A percentile compares a stretch with the other conserved stretches of the same genome.
phyloP scores from a whole-genome alignment of 2,329 filamentous ascomycete species.

The Juglanconis juglandina region DNA sequence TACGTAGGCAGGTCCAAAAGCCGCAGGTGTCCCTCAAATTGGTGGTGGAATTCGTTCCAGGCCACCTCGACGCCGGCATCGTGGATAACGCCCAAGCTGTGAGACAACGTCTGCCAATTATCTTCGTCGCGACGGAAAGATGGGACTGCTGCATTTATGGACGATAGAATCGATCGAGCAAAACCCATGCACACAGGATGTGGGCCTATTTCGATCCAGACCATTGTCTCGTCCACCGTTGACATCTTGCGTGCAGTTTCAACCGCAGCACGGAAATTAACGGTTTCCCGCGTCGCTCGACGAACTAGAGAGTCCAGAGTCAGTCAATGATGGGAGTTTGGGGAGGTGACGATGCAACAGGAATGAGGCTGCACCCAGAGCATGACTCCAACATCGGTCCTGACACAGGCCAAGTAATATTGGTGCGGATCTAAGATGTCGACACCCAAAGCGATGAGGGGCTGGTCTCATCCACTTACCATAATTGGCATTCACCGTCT shows the following conservation, averaged over 20 bases:
- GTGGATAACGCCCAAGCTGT: conserved; percentile 47
- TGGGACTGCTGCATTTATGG: conserved; percentile 40
- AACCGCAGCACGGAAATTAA: conserved; percentile 58
- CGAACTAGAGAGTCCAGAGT: background rate
- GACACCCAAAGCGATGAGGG: no score
- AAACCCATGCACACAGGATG: conserved; percentile 63
- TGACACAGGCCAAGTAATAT: no score
- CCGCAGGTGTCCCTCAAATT: conserved; percentile 55
- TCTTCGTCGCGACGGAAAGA: conserved; percentile 55
- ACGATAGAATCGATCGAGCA: conserved; percentile 49
- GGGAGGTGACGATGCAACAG: no score
- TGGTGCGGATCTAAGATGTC: no score
- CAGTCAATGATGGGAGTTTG: no score
- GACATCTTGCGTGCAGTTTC: background rate
- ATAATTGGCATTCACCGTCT: background rate
- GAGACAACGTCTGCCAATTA: conserved; percentile 53
- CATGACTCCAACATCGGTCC: no score
- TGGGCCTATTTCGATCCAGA: conserved; percentile 66
- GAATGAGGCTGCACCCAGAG: no score
- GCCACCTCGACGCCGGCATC: conserved; percentile 48
- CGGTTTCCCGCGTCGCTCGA: conserved; percentile 49
- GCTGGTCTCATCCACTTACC: no score
- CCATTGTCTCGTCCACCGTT: background rate
- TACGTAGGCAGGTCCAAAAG: conserved; percentile 67
- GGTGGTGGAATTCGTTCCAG: conserved; percentile 65